Evolutionary conservation across 2,329 filamentous ascomycete species (phyloP).

Genomic region (Exophiala dermatitidis): DNA sequence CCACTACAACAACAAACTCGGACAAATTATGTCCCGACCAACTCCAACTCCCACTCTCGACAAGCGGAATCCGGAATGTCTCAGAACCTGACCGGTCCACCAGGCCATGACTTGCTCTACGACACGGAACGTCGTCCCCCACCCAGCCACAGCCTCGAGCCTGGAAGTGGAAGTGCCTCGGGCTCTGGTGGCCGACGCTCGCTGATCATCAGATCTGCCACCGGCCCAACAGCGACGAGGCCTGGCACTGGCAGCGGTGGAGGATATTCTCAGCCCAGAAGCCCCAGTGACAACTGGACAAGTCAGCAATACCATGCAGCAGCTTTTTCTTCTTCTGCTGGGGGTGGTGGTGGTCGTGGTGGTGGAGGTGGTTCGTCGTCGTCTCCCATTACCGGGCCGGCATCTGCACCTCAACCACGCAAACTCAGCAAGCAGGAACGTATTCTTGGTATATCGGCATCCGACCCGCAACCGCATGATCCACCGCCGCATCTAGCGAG

Average conservation of each 20-base stretch:
- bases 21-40: background rate
- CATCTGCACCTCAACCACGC: constrained; percentile 6
- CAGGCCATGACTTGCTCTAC: constrained; percentile 21
- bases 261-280: background rate
- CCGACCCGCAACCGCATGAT: constrained; percentile 10
- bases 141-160: constrained; percentile 15
- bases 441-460: constrained; percentile 16
- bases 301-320: background rate
- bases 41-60: background rate
- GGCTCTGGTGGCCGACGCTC: constrained; percentile 15
- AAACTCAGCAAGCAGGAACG: constrained; percentile 24
- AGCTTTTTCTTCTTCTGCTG: background rate
- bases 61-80: constrained; percentile 4
- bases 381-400: too few relatives aligned
- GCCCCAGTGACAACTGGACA: constrained; percentile 1
- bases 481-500: constrained; percentile 10
- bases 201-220: constrained; percentile 12
- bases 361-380: too few relatives aligned
- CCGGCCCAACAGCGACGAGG: background rate
- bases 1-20: background rate
- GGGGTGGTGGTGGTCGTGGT: too few relatives aligned
- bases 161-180: background rate
- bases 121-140: constrained; percentile 18
- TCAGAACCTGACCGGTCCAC: constrained; percentile 11
- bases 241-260: background rate